phyloP scores from a whole-genome alignment of 2,329 filamentous ascomycete species.

The Colletotrichum scovillei region DNA sequence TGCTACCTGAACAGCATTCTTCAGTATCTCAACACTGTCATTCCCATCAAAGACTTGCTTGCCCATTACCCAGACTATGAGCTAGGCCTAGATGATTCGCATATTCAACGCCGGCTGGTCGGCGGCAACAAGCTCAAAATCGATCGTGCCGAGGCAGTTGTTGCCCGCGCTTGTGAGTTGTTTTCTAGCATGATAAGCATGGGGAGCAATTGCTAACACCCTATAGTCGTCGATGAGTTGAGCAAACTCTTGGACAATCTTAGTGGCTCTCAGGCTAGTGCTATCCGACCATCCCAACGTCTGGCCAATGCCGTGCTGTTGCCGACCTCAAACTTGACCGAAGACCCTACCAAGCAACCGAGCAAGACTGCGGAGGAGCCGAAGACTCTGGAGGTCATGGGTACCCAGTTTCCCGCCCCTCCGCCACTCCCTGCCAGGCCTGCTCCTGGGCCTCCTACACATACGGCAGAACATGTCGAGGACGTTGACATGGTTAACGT shows the following conservation, averaged over 20 bases:
- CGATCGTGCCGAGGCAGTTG: constrained; percentile 68
- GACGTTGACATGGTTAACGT: constrained; percentile 50
- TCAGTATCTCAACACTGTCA: constrained; percentile 93
- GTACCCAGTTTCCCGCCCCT: constrained; percentile 32
- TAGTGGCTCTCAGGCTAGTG: constrained; percentile 69
- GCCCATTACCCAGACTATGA: constrained; percentile 79
- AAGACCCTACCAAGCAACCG: not conserved
- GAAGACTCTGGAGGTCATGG: constrained; percentile 33
- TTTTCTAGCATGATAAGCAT: constrained; percentile 34
- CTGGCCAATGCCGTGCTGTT: constrained; percentile 85
- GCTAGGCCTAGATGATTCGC: constrained; percentile 73
- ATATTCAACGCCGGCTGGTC: constrained; percentile 75
- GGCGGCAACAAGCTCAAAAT: constrained; percentile 71
- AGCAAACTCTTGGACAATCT: constrained; percentile 77
- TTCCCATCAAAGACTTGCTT: constrained; percentile 82
- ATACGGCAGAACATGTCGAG: constrained; percentile 37
- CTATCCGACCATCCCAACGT: constrained; percentile 78
- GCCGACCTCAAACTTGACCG: constrained; percentile 49
- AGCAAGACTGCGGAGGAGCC: not conserved
- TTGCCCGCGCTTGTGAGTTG: constrained; percentile 79
- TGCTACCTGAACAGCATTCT: constrained; percentile 97
- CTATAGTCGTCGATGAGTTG: constrained; percentile 79
- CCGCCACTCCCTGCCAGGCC: constrained; percentile 64
- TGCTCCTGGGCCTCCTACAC: constrained; percentile 50
- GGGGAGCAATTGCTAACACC: constrained; percentile 54